A percentile compares a stretch with the other conserved stretches of the same genome.
Conservation (phyloP, 2,329 filamentous ascomycete genomes). For the Hysterium pulicare region DNA sequence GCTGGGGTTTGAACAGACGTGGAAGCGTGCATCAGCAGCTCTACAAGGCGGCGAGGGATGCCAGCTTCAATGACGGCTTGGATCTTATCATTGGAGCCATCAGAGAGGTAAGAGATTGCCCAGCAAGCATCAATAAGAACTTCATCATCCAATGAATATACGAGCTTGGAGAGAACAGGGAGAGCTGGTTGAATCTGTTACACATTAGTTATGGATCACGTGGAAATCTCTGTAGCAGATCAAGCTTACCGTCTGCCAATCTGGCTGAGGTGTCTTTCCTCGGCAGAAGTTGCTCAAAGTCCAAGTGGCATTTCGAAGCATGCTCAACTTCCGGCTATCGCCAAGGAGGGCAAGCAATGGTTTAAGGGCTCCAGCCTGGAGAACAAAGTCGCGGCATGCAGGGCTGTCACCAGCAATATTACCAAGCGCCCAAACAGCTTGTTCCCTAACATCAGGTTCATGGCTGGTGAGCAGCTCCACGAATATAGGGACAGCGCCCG, state of each 20-base stretch:
- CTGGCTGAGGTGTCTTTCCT: conserved; percentile 97
- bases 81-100: conserved; percentile 98
- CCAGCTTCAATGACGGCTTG: conserved; percentile 98
- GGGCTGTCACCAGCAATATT: conserved; percentile 99
- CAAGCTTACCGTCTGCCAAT: conserved; percentile 84
- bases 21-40: conserved; percentile 96
- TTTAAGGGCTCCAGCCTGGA: conserved; percentile 85
- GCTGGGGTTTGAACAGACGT: conserved; percentile 98
- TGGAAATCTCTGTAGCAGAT: not conserved
- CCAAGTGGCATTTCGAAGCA: conserved; percentile 98
- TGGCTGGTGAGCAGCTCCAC: conserved; percentile 93
- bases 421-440: conserved; percentile 96
- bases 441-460: conserved; percentile 95
- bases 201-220: conserved; percentile 11
- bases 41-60: conserved; percentile 91
- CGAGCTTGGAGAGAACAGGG: conserved; percentile 91
- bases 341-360: conserved; percentile 86
- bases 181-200: conserved; percentile 85
- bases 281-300: conserved; percentile 99
- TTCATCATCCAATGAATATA: conserved; percentile 97
- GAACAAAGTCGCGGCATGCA: conserved; percentile 93
- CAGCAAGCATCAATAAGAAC: conserved; percentile 98
- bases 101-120: conserved; percentile 98
- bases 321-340: conserved; percentile 97
- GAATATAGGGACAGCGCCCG: conserved; percentile 96